phyloP scores from a whole-genome alignment of 345 rosid genomes.

The Atalantia buxifolia region DNA sequence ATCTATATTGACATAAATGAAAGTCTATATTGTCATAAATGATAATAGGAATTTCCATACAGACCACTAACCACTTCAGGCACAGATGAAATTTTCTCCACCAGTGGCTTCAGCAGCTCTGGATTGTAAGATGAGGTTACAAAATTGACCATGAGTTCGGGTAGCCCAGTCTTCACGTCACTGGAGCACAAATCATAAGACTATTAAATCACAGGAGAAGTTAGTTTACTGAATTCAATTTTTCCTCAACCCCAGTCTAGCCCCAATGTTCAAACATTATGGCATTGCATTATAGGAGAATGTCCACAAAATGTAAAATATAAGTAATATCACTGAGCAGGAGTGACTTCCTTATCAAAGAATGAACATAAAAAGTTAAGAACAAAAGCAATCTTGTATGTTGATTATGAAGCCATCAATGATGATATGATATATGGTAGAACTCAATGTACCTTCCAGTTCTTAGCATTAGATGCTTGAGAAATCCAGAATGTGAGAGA shows the following conservation, averaged over 20 bases:
- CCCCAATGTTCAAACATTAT: neutral
- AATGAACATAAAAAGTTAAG: conserved; percentile 3
- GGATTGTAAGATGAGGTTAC: conserved; percentile 86
- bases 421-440: neutral
- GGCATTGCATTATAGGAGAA: neutral
- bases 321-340: neutral
- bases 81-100: conserved; percentile 65
- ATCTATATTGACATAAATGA: neutral
- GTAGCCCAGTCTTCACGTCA: conserved; percentile 55
- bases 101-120: conserved; percentile 78
- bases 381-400: neutral
- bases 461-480: conserved; percentile 93
- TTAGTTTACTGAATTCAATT: neutral
- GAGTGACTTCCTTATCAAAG: neutral
- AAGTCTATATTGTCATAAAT: neutral
- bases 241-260: neutral
- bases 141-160: conserved; percentile 89
- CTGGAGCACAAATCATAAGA: conserved; percentile 38
- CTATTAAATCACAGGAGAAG: conserved; percentile 5
- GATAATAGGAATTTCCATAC: conserved; percentile 19
- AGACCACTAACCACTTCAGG: conserved; percentile 98
- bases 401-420: neutral
- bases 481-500: conserved; percentile 82
- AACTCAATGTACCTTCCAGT: conserved; percentile 68
- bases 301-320: neutral